Evolutionary conservation across 768 basidiomycete species (phyloP).

Genomic region (Tricholoma sp.): DNA sequence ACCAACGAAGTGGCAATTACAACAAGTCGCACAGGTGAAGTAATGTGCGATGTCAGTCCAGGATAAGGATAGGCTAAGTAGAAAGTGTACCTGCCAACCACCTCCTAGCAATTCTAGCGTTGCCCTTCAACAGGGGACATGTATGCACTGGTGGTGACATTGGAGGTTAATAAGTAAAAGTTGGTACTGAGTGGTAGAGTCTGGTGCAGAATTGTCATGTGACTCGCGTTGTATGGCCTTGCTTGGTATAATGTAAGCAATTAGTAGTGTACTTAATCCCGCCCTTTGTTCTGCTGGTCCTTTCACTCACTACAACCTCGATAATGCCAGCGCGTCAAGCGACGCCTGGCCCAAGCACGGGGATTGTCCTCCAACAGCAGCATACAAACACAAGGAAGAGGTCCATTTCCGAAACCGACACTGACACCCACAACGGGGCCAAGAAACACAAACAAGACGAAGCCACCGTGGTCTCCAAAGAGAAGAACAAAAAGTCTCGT

Average conservation of each 20-base stretch:
- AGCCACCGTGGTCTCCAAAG: slow-evolving; percentile 17
- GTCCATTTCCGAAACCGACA: slow-evolving; percentile 22
- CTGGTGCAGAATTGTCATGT: too few relatives aligned
- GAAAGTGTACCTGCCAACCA: too few relatives aligned
- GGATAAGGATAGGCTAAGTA: too few relatives aligned
- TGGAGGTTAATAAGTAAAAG: too few relatives aligned
- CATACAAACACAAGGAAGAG: slow-evolving; percentile 29
- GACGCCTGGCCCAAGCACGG: slow-evolving; percentile 26
- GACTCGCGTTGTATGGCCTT: not conserved
- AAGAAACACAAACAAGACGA: slow-evolving; percentile 28
- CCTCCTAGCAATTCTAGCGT: too few relatives aligned
- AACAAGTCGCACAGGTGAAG: too few relatives aligned
- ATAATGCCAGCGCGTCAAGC: slow-evolving; percentile 29
- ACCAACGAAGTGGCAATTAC: too few relatives aligned
- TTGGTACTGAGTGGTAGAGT: too few relatives aligned
- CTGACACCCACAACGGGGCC: slow-evolving; percentile 16
- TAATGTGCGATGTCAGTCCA: too few relatives aligned
- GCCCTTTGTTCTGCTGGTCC: not conserved
- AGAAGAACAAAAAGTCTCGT: slow-evolving; percentile 20
- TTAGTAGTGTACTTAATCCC: not conserved
- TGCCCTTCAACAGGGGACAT: too few relatives aligned
- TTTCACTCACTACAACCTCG: not conserved
- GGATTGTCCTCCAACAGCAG: slow-evolving; percentile 15
- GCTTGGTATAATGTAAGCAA: not conserved
- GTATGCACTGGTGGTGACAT: too few relatives aligned